phyloP scores from a whole-genome alignment of 495 filamentous ascomycete genomes.

The Cetradonia linearis region DNA sequence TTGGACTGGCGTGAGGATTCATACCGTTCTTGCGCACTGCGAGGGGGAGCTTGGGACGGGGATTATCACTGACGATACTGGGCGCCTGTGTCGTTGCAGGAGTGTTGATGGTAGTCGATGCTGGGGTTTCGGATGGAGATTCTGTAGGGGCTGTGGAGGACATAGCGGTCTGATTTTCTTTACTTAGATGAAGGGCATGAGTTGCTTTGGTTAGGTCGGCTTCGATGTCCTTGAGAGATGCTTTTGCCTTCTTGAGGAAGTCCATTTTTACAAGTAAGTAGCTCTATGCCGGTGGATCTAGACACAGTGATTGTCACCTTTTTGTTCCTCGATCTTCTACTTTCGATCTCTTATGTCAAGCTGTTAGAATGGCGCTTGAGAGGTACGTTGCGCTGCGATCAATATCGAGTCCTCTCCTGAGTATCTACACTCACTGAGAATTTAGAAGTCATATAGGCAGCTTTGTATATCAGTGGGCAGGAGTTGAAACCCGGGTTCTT shows the following conservation, averaged over 20 bases:
- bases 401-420: too few relatives aligned
- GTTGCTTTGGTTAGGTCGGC: not conserved
- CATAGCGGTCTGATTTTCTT: not conserved
- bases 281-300: too few relatives aligned
- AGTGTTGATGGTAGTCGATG: not conserved
- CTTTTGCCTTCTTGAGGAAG: not conserved
- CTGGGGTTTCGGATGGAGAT: not conserved
- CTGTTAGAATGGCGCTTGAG: too few relatives aligned
- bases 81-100: constrained; percentile 7
- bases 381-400: too few relatives aligned
- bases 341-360: not conserved
- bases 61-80: not conserved
- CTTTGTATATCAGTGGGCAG: not conserved
- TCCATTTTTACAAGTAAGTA: not conserved
- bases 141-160: not conserved
- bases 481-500: not conserved
- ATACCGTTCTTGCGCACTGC: constrained; percentile 43
- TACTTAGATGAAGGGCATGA: not conserved
- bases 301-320: too few relatives aligned
- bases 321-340: too few relatives aligned
- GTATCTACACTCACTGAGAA: too few relatives aligned
- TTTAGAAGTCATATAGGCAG: not conserved
- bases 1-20: constrained; percentile 2
- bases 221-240: not conserved
- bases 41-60: constrained; percentile 38